Conservation (phyloP, 2,329 filamentous ascomycete species). For the Xylariaceae sp. region DNA sequence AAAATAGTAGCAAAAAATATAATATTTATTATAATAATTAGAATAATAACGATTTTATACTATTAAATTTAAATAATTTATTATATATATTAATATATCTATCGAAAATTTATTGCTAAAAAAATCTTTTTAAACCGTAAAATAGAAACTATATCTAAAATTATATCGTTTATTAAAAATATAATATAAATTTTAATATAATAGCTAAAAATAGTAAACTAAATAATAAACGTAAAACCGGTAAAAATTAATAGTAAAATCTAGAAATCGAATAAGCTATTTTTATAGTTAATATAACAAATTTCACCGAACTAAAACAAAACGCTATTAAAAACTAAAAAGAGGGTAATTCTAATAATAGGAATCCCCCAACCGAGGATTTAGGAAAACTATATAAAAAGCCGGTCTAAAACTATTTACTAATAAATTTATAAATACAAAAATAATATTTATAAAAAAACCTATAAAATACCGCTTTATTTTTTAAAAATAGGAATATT, state of each 20-base stretch:
- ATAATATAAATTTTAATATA: neutral
- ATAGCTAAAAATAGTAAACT: too few relatives aligned
- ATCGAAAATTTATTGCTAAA: neutral
- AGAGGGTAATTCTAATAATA: too few relatives aligned
- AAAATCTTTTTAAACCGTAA: neutral
- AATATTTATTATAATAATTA: too few relatives aligned
- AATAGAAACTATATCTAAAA: neutral
- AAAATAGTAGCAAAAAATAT: too few relatives aligned
- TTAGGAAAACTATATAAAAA: neutral
- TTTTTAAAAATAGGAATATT: neutral
- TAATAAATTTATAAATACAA: neutral
- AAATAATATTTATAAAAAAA: neutral
- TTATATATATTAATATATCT: neutral
- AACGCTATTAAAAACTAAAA: too few relatives aligned
- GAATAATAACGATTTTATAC: neutral
- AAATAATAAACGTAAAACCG: too few relatives aligned
- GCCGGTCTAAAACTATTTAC: neutral
- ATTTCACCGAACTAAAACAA: neutral
- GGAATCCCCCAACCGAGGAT: too few relatives aligned
- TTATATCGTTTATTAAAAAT: neutral
- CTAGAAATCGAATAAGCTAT: neutral
- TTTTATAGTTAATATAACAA: neutral
- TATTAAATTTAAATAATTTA: neutral
- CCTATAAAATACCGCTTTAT: neutral
- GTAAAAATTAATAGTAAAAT: too few relatives aligned